Base-by-base conservation (phyloP, 2,329 filamentous ascomycete genomes). In the Colletotrichum nymphaeae region DNA sequence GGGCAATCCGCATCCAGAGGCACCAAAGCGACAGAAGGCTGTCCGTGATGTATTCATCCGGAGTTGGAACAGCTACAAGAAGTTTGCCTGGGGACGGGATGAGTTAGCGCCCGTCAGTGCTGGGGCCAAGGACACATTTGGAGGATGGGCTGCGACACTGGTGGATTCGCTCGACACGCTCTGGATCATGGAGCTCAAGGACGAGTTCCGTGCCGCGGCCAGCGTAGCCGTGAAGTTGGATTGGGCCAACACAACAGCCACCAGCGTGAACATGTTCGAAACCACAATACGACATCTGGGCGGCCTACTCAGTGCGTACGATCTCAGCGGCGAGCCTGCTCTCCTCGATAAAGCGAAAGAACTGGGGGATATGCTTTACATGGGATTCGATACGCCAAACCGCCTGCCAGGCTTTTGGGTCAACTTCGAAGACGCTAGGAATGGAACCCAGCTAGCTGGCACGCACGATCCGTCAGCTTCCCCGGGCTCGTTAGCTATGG, bases 241-340 rank as follows among this genome's bases (percentile, higher is more conserved):
- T 77, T 92, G 89, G 81, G 87, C 85, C 0, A 84, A 83, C 0
- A 88, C 86, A 0, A 76, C 74, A 1, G 78, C 78, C 1, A 78
- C 80, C 3, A 84, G 86, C 14, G 84, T 89, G 57, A 93, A 92
- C 74, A 84, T 93, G 0, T 94, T 94, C 74, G 92, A 94, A 81
- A 93, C 91, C 1, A 93, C 88, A 9, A 94, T 94, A 69, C 88
- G 92, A 52, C 94, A 94, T 78, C 86, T 94, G 0, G 92, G 92
- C 11, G 92, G 92, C 1, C 86, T 94, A 67, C 78, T 94, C 63
- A 88, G 90, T n/a, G 92, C 92, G 0, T 93, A 93, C 78, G 92
- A 94, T 77, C 79, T 94, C 30, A 93, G 90, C 76, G 85, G 84
- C 28, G 86, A 86, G 67, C 82, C 86, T 67, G 83, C 84, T n/a